These are phyloP conservation scores for Iodosphaeria phyllophila DNA, from an alignment of 2,329 filamentous ascomycete genomes.

Conservation along the genomic window DNA sequence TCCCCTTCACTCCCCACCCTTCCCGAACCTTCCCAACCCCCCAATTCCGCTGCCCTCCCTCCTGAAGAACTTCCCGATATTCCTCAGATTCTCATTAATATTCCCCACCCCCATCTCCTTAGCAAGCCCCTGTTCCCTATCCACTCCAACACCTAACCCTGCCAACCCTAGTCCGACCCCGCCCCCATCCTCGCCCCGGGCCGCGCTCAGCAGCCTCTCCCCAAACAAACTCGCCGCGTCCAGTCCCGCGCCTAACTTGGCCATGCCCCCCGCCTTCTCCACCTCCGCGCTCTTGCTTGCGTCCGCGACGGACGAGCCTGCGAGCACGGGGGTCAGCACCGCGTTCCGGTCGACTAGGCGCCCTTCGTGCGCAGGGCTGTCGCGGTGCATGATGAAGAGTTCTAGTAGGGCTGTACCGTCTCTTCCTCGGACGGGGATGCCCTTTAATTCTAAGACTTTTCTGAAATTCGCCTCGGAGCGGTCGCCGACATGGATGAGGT, in stretches of 20 bases:
- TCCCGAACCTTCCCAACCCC: slow-evolving; percentile 54
- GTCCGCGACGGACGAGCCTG: slow-evolving; percentile 21
- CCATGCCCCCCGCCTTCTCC: slow-evolving; percentile 12
- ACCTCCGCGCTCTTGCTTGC: slow-evolving; percentile 18
- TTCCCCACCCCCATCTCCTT: no score
- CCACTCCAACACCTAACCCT: slow-evolving; percentile 6
- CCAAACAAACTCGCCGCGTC: slow-evolving; percentile 66
- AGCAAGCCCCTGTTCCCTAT: slow-evolving; percentile 32
- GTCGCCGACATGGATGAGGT: slow-evolving; percentile 92
- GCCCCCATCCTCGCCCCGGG: slow-evolving; percentile 63
- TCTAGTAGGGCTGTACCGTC: slow-evolving; percentile 75
- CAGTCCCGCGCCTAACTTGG: slow-evolving; percentile 63
- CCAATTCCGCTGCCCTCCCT: slow-evolving; percentile 67
- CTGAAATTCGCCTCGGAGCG: slow-evolving; percentile 87
- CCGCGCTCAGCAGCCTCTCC: slow-evolving; percentile 74
- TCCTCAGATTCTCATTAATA: slow-evolving; percentile 86
- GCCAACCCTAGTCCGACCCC: slow-evolving; percentile 38
- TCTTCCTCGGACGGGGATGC: slow-evolving; percentile 63
- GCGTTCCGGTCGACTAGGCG: slow-evolving; percentile 53
- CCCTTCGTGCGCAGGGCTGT: slow-evolving; percentile 50
- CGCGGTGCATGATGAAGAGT: slow-evolving; percentile 64
- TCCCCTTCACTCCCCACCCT: no score
- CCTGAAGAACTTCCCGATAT: slow-evolving; percentile 90
- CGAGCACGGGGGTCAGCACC: slow-evolving; percentile 45
- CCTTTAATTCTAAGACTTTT: slow-evolving; percentile 91